These are phyloP conservation scores for Salix purpurea DNA, from an alignment of 345 rosid genomes.

Conservation along the genomic window DNA sequence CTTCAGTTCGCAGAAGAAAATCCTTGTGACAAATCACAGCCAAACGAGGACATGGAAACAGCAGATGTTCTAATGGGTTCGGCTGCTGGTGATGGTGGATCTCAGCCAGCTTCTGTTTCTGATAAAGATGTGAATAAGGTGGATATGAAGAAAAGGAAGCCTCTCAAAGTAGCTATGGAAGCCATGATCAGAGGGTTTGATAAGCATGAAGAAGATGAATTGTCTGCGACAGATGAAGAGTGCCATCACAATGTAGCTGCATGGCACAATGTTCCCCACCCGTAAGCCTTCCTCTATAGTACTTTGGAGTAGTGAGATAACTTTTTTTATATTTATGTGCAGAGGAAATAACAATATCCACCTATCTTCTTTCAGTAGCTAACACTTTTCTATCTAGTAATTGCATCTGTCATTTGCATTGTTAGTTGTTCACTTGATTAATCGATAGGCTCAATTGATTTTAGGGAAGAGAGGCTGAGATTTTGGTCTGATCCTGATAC, in stretches of 20 bases:
- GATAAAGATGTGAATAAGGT: slow-evolving; percentile 17
- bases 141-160: slow-evolving; percentile 36
- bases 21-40: slow-evolving; percentile 34
- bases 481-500: slow-evolving; percentile 98
- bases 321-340: background rate
- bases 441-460: slow-evolving; percentile 26
- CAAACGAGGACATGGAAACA: slow-evolving; percentile 27
- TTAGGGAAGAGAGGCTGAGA: slow-evolving; percentile 82
- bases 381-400: background rate
- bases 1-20: slow-evolving; percentile 74
- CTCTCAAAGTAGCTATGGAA: slow-evolving; percentile 69
- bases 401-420: background rate
- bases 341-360: background rate
- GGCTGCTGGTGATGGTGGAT: slow-evolving; percentile 52
- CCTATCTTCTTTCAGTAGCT: background rate
- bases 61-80: slow-evolving; percentile 46
- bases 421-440: slow-evolving; percentile 12
- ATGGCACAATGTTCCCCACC: slow-evolving; percentile 84
- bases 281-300: slow-evolving; percentile 50
- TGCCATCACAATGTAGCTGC: slow-evolving; percentile 80
- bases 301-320: background rate
- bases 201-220: slow-evolving; percentile 40
- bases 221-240: slow-evolving; percentile 22
- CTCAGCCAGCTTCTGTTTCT: slow-evolving; percentile 35
- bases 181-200: slow-evolving; percentile 80